phyloP scores from a whole-genome alignment of 1,284 basidiomycete genomes.

The Trametes pubescens region DNA sequence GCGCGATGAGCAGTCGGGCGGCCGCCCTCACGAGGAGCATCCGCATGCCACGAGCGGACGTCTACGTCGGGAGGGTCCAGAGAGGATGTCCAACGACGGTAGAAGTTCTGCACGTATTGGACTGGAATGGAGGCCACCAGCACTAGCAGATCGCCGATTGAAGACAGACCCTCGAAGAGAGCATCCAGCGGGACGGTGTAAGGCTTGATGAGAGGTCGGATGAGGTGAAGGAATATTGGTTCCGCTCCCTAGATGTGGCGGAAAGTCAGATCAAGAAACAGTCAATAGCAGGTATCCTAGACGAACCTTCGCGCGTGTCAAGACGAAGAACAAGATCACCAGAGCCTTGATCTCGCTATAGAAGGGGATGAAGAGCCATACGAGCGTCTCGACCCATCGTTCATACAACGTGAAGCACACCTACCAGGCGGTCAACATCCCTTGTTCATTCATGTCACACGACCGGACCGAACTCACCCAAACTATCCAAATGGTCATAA shows the following conservation, averaged over 20 bases:
- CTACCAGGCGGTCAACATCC: conserved; percentile 39
- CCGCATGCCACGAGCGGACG: conserved; percentile 29
- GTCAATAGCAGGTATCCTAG: neutral
- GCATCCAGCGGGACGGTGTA: conserved; percentile 69
- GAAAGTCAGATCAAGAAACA: conserved; percentile 14
- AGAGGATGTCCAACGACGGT: conserved; percentile 43
- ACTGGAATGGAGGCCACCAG: conserved; percentile 63
- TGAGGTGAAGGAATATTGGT: conserved; percentile 76
- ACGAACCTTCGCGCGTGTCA: conserved; percentile 78
- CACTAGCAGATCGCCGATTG: conserved; percentile 72
- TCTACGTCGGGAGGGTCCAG: conserved; percentile 30
- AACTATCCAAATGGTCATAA: conserved; percentile 81
- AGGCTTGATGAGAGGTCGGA: conserved; percentile 76
- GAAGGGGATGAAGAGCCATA: conserved; percentile 78
- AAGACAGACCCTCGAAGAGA: conserved; percentile 60
- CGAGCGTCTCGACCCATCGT: conserved; percentile 63
- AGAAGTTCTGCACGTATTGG: conserved; percentile 54
- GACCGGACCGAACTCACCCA: conserved; percentile 61
- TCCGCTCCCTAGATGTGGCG: conserved; percentile 68
- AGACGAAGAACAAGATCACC: conserved; percentile 71
- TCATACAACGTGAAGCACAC: conserved; percentile 72
- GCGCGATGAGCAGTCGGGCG: conserved; percentile 28
- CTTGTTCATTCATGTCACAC: conserved; percentile 1
- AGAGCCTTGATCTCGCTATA: conserved; percentile 81
- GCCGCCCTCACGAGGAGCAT: conserved; percentile 13